A percentile compares a stretch with the other conserved stretches of the same genome.
phyloP scores from a whole-genome alignment of 345 rosid species.

The Ailanthus altissimus region DNA sequence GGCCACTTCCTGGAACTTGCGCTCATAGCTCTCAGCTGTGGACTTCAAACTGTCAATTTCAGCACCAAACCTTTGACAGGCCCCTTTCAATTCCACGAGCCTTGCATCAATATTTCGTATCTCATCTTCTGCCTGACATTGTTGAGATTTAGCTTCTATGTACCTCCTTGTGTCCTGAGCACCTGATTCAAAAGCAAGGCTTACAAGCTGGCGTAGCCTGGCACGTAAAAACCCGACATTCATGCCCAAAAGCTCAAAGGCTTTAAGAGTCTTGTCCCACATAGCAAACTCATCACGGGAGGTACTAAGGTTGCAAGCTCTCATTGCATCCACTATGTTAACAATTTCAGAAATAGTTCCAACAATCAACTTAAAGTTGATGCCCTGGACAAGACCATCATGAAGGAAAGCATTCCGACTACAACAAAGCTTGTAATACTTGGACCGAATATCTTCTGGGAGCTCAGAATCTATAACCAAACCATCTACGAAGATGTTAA shows the following conservation, averaged over 20 bases:
- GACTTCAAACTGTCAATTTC: constrained; percentile 45
- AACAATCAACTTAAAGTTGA: constrained; percentile 48
- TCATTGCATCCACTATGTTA: constrained; percentile 56
- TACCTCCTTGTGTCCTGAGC: constrained; percentile 52
- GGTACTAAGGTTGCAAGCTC: constrained; percentile 49
- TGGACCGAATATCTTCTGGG: constrained; percentile 46
- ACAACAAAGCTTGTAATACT: constrained; percentile 61
- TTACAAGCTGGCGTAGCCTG: constrained; percentile 43
- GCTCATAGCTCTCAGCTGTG: constrained; percentile 49
- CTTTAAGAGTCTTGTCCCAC: constrained; percentile 63
- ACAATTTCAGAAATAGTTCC: constrained; percentile 65
- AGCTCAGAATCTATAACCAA: constrained; percentile 50
- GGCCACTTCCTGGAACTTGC: constrained; percentile 50
- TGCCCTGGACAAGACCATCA: constrained; percentile 48
- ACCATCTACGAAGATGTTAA: constrained; percentile 52
- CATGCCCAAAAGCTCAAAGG: constrained; percentile 68
- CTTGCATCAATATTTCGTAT: constrained; percentile 49
- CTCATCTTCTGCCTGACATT: constrained; percentile 37
- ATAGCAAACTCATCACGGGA: constrained; percentile 45
- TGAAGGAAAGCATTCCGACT: constrained; percentile 64
- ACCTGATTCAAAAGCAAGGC: constrained; percentile 49
- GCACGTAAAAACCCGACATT: constrained; percentile 60
- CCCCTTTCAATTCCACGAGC: constrained; percentile 53
- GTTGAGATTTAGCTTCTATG: constrained; percentile 49
- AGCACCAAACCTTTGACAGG: constrained; percentile 32